Conservation (phyloP, 768 basidiomycete species). For the Termitomyces bulborhizus region DNA sequence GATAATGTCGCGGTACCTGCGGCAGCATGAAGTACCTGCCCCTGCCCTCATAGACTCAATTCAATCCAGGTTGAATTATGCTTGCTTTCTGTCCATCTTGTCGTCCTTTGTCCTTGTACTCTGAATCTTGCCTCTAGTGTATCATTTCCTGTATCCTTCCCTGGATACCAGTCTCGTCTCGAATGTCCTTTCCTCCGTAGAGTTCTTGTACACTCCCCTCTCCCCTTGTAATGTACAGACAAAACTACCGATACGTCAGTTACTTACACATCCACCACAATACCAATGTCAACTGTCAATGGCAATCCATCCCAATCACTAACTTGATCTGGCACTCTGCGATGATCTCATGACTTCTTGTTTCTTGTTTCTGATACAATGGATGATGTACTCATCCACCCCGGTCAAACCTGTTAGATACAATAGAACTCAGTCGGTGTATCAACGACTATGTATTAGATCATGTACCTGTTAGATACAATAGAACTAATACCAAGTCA, state of each 20-base stretch:
- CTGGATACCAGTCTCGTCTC: neutral
- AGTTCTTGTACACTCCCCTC: neutral
- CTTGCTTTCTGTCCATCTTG: neutral
- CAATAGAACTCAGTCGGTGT: no score
- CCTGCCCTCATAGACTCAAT: neutral
- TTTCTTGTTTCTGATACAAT: no score
- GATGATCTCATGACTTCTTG: no score
- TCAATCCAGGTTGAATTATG: neutral
- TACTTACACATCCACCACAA: neutral
- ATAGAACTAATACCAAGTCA: no score
- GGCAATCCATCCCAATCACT: neutral
- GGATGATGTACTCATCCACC: no score
- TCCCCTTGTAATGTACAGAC: neutral
- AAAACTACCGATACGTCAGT: neutral
- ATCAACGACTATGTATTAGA: no score
- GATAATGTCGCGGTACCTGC: constrained; percentile 24
- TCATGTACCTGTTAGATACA: no score
- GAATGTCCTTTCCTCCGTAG: neutral
- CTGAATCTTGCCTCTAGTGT: neutral
- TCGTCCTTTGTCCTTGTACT: neutral
- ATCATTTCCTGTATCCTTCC: neutral
- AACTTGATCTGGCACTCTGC: neutral
- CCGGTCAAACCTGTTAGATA: no score
- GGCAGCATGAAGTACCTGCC: neutral
- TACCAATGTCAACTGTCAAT: neutral